Conservation (phyloP, 129 eudicot genomes). For the Pulicaria dysenterica region DNA sequence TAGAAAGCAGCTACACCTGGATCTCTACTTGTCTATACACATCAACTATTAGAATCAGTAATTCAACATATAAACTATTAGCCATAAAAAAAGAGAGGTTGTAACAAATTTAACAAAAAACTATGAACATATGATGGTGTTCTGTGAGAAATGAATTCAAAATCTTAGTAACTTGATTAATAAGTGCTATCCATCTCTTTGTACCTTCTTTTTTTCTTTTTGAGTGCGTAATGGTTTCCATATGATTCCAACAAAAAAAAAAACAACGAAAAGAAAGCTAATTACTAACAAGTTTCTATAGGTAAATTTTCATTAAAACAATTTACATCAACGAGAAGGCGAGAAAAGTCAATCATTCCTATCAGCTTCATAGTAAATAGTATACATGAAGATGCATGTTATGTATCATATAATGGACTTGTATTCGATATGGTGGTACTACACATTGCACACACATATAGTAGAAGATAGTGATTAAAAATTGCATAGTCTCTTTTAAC, state of each 20-base stretch:
- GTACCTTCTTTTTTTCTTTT: too few relatives aligned
- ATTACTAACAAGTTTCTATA: not conserved
- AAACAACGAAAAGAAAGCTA: not conserved
- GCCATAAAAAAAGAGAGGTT: not conserved
- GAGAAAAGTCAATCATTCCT: conserved; percentile 3
- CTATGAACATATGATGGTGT: not conserved
- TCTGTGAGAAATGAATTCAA: conserved; percentile 2
- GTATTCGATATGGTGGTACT: conserved; percentile 2
- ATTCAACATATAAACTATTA: not conserved
- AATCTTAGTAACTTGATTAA: not conserved
- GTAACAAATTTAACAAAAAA: conserved; percentile 6
- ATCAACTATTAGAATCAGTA: conserved; percentile 7
- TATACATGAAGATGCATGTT: not conserved
- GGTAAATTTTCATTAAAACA: conserved; percentile 1
- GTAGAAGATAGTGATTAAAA: conserved; percentile 1
- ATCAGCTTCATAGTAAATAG: not conserved
- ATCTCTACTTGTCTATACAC: conserved; percentile 69
- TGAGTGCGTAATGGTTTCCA: too few relatives aligned
- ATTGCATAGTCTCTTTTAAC: not conserved
- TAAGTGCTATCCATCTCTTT: too few relatives aligned
- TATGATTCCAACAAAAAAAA: too few relatives aligned
- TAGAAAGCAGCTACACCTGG: conserved; percentile 87
- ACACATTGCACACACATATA: conserved; percentile 2
- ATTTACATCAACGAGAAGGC: not conserved
- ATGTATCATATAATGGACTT: not conserved